Percentiles rank a stretch among this genome's conserved stretches.
phyloP scores from a whole-genome alignment of 495 filamentous ascomycete species.

The Lasiosphaeria miniovina region DNA sequence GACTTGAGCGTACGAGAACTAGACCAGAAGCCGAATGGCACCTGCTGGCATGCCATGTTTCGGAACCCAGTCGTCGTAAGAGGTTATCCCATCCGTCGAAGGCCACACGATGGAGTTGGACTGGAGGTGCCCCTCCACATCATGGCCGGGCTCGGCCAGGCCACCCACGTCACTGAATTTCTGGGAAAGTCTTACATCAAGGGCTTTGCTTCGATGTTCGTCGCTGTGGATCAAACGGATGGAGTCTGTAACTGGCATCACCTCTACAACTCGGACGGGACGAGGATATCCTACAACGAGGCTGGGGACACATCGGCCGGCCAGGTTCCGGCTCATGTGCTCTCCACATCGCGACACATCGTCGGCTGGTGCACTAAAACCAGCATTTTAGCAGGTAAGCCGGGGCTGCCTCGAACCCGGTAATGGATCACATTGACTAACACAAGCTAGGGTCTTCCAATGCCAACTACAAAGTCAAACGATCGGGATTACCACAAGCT shows the following conservation, averaged over 20 bases:
- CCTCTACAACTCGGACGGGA: not conserved
- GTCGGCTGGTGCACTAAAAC: not conserved
- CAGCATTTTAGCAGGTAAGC: not conserved
- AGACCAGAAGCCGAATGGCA: conserved; percentile 17
- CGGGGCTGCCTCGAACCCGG: not conserved
- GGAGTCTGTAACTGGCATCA: not conserved
- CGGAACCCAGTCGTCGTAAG: conserved; percentile 32
- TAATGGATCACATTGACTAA: not conserved
- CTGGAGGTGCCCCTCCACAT: conserved; percentile 8
- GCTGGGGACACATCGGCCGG: too few species aligned
- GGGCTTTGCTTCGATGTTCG: not conserved
- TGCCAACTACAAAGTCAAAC: not conserved
- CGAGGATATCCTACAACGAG: not conserved
- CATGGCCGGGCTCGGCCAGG: not conserved
- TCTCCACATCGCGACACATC: not conserved
- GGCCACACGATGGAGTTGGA: not conserved
- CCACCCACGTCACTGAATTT: not conserved
- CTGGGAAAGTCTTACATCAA: conserved; percentile 2
- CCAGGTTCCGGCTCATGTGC: not conserved
- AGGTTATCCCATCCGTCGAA: conserved; percentile 31
- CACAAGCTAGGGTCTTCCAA: not conserved
- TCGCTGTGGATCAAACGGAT: not conserved
- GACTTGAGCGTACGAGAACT: too few species aligned
- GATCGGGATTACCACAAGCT: conserved; percentile 14
- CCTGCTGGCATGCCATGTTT: conserved; percentile 40